Base-by-base conservation (phyloP, 169 alveolate species). In the Plasmodium berghei region DNA sequence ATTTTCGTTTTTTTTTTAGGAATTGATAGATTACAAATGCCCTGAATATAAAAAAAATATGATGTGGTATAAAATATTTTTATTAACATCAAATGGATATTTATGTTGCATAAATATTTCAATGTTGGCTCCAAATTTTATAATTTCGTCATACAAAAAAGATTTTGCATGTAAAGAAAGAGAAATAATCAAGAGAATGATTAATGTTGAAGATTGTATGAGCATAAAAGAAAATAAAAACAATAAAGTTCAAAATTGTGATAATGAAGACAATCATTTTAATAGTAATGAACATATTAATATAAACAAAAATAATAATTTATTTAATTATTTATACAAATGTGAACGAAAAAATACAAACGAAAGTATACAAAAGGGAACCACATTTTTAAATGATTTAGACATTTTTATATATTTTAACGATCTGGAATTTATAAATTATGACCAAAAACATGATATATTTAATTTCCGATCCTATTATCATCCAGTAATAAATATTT, bases 241-340 rank as follows among this genome's bases (percentile, higher is more conserved):
- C 10, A 55, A 8, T 4, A 42, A n/a, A 55, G n/a, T 20, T 42
- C 66, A 66, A 55, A 20, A 55, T 10, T 10, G 42, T 40, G 55
- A 75, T 22, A 28, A 8, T 16, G 55, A 40, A 8, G 28, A 28
- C 49, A 46, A 9, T 8, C 46, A 40, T 40, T 12, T 8, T 24
- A 40, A 8, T 20, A 80, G 12, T 26, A 67, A 42, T 26, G 48
- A 22, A 12, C 18, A 14, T 9, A 22, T 20, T 54, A 66, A n/a
- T 20, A 40, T 14, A 20, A 80, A 9, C 70, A 72, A 55, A 8
- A 54, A 49, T 54, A 49, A 75, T 46, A 26, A 69, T 46, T 22
- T 80, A 59, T 80, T 66, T 70, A 80, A 67, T 66, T 80, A 80
- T 48, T 80, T 80, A 71, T 80, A 80, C 34, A 80, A 80, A 70